Evolutionary conservation across 148 eudicot species (phyloP).

Genomic region (Hydrangea macrophylla): DNA sequence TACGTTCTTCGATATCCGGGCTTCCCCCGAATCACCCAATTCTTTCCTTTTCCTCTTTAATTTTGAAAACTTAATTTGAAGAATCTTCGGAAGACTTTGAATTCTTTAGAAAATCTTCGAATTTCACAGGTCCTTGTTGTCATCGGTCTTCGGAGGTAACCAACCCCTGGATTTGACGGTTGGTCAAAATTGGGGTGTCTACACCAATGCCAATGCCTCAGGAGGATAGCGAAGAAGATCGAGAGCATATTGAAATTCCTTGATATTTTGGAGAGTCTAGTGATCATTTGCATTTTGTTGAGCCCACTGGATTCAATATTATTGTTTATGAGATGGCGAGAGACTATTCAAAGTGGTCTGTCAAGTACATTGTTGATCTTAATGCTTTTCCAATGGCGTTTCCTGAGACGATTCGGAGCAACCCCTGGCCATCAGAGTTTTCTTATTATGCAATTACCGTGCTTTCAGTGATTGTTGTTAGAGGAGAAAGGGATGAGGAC

Average conservation of each 20-base stretch:
- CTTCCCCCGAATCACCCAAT: no score
- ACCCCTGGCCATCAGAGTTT: conserved; percentile 24
- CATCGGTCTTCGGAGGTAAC: no score
- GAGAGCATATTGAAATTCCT: conserved; percentile 26
- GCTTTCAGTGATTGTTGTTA: conserved; percentile 36
- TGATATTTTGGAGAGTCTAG: conserved; percentile 49
- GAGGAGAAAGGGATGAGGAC: conserved; percentile 16
- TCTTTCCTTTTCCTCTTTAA: no score
- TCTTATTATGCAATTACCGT: conserved; percentile 29
- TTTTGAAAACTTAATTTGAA: no score
- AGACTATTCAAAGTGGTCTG: conserved; percentile 27
- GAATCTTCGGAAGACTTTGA: no score
- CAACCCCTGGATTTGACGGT: no score
- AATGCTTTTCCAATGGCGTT: conserved; percentile 35
- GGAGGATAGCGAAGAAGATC: conserved; percentile 18
- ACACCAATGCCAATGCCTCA: conserved; percentile 23
- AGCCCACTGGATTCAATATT: conserved; percentile 25
- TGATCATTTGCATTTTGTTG: conserved; percentile 49
- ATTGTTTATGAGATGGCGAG: conserved; percentile 36
- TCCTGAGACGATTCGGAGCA: conserved; percentile 38
- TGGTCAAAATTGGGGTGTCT: no score
- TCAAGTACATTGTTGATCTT: conserved; percentile 40
- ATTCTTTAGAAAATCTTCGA: no score
- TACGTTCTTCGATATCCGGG: no score
- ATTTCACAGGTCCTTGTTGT: no score